A percentile compares a stretch with the other conserved stretches of the same genome.
phyloP scores from a whole-genome alignment of 176 grass and related monocot species.

The Rhynchospora pubera region DNA sequence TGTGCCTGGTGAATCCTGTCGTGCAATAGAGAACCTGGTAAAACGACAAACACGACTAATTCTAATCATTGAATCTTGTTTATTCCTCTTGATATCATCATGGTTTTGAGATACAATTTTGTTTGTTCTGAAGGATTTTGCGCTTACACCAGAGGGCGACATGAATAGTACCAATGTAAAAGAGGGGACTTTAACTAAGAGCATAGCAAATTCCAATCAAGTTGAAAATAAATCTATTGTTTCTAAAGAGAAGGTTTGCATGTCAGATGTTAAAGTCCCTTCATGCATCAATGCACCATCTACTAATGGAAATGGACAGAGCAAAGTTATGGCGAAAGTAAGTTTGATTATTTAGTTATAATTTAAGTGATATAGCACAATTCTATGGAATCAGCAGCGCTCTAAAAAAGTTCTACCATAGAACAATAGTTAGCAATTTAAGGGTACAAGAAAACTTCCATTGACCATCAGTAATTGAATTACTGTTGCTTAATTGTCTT shows the following conservation, averaged over 20 bases:
- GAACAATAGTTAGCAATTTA: background rate
- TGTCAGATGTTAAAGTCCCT: constrained; percentile 31
- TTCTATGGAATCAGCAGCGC: background rate
- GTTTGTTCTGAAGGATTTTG: constrained; percentile 51
- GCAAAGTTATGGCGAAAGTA: constrained; percentile 46
- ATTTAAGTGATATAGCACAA: background rate
- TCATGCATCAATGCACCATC: constrained; percentile 24
- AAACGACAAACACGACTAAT: no score
- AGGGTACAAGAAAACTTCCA: background rate
- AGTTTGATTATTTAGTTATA: constrained; percentile 6
- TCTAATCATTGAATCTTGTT: background rate
- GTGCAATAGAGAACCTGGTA: no score
- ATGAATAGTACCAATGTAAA: constrained; percentile 21
- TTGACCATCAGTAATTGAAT: background rate
- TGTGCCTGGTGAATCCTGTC: no score
- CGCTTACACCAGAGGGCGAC: constrained; percentile 37
- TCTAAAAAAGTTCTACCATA: background rate
- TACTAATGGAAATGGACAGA: constrained; percentile 22
- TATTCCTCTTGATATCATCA: constrained; percentile 1
- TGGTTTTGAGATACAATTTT: background rate
- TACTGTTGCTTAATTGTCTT: background rate
- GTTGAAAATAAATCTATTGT: constrained; percentile 23
- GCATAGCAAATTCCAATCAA: constrained; percentile 14
- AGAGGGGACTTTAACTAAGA: constrained; percentile 18
- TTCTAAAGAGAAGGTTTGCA: constrained; percentile 18